These are phyloP conservation scores for Penicillium arizonense DNA, from an alignment of 495 filamentous ascomycete species.

Conservation along the genomic window DNA sequence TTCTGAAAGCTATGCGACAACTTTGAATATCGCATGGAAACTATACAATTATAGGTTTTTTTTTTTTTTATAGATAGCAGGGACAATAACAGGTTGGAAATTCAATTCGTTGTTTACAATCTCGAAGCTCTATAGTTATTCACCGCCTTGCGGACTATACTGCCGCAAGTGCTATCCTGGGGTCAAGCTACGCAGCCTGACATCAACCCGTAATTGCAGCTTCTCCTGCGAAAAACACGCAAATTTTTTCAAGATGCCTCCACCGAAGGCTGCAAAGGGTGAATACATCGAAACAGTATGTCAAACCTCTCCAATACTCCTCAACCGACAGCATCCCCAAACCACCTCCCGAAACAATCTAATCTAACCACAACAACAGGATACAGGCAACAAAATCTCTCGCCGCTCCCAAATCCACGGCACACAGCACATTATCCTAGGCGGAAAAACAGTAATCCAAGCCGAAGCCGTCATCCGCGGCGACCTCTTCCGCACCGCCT, in stretches of 20 bases:
- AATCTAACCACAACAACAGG: slow-evolving; percentile 47
- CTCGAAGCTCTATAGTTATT: too few relatives aligned
- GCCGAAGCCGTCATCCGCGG: slow-evolving; percentile 89
- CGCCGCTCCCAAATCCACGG: slow-evolving; percentile 86
- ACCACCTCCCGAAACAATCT: slow-evolving; percentile 1
- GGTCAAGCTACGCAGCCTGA: background rate
- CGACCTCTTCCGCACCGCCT: slow-evolving; percentile 65
- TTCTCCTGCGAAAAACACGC: background rate
- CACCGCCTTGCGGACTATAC: slow-evolving; percentile 2
- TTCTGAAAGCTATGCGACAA: too few relatives aligned
- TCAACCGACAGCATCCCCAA: background rate
- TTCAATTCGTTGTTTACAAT: too few relatives aligned
- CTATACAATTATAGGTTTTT: too few relatives aligned
- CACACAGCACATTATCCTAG: slow-evolving; percentile 95
- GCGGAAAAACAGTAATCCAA: slow-evolving; percentile 91
- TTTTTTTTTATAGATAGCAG: too few relatives aligned
- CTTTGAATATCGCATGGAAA: too few relatives aligned
- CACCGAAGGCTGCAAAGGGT: slow-evolving; percentile 67
- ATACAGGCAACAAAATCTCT: slow-evolving; percentile 98
- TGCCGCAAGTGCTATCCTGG: slow-evolving; percentile 1
- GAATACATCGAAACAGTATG: slow-evolving; percentile 96
- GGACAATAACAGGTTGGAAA: too few relatives aligned
- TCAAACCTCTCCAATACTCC: background rate
- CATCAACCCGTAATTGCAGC: background rate
- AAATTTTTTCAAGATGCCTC: slow-evolving; percentile 56